phyloP scores from a whole-genome alignment of 1,284 basidiomycete genomes.

The Moesziomyces parantarcticus region DNA sequence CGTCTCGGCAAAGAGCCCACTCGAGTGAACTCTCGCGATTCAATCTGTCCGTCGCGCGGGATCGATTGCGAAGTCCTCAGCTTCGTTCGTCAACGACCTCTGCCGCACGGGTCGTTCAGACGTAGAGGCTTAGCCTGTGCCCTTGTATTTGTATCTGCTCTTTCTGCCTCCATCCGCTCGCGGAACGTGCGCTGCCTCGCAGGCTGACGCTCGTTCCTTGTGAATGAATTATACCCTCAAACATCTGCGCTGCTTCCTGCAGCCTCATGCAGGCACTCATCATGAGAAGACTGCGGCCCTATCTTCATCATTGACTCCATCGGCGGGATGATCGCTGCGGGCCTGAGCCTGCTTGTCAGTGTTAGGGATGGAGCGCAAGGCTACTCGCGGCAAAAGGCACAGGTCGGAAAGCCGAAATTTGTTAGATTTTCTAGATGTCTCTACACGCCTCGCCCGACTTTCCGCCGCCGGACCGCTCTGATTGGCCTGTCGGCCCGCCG shows the following conservation, averaged over 20 bases:
- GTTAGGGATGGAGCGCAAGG: not conserved
- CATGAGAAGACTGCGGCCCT: not conserved
- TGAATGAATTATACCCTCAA: conserved; percentile 12
- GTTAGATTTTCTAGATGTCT: not conserved
- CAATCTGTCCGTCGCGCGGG: too few species aligned
- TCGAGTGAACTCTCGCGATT: conserved; percentile 4
- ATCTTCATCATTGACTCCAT: not conserved
- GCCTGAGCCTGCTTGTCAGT: too few species aligned
- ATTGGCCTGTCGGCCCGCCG: not conserved
- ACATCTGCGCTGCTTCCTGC: not conserved
- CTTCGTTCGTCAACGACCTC: too few species aligned
- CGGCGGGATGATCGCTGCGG: not conserved
- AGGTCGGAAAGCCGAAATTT: not conserved
- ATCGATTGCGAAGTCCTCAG: not conserved
- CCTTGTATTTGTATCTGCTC: conserved; percentile 9
- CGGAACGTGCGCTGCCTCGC: not conserved
- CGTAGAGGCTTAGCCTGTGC: not conserved
- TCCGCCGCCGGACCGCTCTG: not conserved
- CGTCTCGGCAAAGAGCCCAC: conserved; percentile 7
- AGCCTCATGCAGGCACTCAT: not conserved
- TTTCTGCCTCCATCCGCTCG: not conserved
- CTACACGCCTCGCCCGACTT: not conserved
- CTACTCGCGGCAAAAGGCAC: not conserved
- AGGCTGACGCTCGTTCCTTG: not conserved
- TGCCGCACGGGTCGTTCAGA: too few species aligned